Conservation (phyloP, 352 stramenopile species). For the Globisporangium canariense region DNA sequence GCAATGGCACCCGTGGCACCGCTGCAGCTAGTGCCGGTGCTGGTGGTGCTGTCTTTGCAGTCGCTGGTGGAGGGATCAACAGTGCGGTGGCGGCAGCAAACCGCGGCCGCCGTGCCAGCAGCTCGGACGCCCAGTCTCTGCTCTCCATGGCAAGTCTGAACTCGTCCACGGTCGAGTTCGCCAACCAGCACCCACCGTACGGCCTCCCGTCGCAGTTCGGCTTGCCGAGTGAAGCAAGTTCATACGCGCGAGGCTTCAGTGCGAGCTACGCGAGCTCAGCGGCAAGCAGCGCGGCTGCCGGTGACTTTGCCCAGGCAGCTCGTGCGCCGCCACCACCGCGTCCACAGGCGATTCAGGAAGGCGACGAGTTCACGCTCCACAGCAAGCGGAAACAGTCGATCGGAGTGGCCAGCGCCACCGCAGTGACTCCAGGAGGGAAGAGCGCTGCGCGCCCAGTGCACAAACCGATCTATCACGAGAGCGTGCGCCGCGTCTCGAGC, state of each 20-base stretch:
- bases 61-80: slow-evolving; percentile 15
- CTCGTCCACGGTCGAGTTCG: slow-evolving; percentile 32
- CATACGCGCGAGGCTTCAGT: slow-evolving; percentile 8
- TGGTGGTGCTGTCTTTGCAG: not conserved
- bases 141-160: slow-evolving; percentile 20
- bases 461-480: slow-evolving; percentile 12
- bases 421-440: slow-evolving; percentile 8
- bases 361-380: slow-evolving; percentile 5
- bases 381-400: slow-evolving; percentile 11
- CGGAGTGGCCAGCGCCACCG: not conserved
- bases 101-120: slow-evolving; percentile 13
- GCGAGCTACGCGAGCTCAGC: slow-evolving; percentile 1
- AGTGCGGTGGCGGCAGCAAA: slow-evolving; percentile 2
- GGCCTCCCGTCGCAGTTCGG: slow-evolving; percentile 24
- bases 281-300: not conserved
- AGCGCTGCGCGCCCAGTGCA: slow-evolving; percentile 4
- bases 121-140: slow-evolving; percentile 20
- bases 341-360: slow-evolving; percentile 9
- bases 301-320: not conserved
- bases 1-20: not conserved
- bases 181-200: slow-evolving; percentile 26
- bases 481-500: not conserved
- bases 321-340: not conserved
- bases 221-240: slow-evolving; percentile 21
- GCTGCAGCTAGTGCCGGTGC: not conserved